Evolutionary conservation across 2,329 filamentous ascomycete genomes (phyloP), one percentile per base, ranked within the genome.

Genomic region (Diaporthe velutina): DNA sequence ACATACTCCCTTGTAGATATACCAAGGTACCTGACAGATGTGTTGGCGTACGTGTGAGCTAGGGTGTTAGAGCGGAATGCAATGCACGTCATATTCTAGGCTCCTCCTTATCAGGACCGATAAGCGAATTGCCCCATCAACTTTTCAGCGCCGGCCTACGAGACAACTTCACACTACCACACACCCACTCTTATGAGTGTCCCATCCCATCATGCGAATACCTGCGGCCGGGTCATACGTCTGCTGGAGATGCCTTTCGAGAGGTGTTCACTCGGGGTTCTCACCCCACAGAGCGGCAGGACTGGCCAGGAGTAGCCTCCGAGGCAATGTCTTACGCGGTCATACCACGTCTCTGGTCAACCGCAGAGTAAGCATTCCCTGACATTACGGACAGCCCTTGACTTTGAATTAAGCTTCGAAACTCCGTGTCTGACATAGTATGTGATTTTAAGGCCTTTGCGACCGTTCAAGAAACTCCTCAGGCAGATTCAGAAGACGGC

Each of bases 231-330:
- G 73, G 33, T 79, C 80, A n/a, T 82, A 81, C 71, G 76, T 83
- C 38, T 84, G 83, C 74, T 80, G 81, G 79, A 80, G 78, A 73
- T 85, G 82, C 71, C 73, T 76, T 12, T 70, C 72, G 8, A 74
- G 55, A 70, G 60, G 68, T 38, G 25, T 70, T 13, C 68, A 70
- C 22, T 52, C 55, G 4, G 74, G 48, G 25, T 15, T 58, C 8
- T 19, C 61, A 8, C 42, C 61, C 33, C 33, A 12, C 10, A 52
- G 61, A 52, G 61, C 45, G 9, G 71, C 74, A 17, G 55, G 33
- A 17, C 58, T 64, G 40, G 55, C 45, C 40, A 70, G 38, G n/a
- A 42, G 61, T n/a, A 66, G 33, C 22, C 60, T 76, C 19, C 55
- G 74, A 15, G 60, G 54, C 19, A 54, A 50, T 25, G 30, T 60